Evolutionary conservation across 2,329 filamentous ascomycete genomes (phyloP), one percentile per base, ranked within the genome.

Genomic region (Thelonectria rubi): DNA sequence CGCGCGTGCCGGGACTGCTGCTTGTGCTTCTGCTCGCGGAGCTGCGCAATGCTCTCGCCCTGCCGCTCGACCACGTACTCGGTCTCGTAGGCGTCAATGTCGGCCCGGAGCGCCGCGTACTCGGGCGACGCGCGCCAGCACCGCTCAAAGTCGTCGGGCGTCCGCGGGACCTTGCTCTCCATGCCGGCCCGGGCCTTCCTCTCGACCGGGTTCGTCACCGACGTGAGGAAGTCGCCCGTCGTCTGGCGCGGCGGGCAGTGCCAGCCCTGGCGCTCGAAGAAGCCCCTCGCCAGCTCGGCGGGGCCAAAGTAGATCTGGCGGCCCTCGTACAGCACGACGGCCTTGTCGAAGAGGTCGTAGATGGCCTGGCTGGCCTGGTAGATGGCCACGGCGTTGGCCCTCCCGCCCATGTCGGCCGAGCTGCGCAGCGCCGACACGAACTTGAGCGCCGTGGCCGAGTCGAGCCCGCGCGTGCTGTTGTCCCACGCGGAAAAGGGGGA

Each of bases 241-340:
- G 88, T 91, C 71, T 91, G 88, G 3, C 90, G 83, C 3, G 82
- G 75, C 0, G 88, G 88, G 67, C 89, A 92, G 34, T 83, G 73
- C 82, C 86, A 94, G 42, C 91, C 91, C 75, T 90, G 86, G 12
- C 83, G 77, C 68, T 88, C 85, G 62, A 94, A 93, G 75, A 87
- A 93, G 0, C 73, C 73, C 68, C 84, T 88, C 0, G 91, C 91
- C 2, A 80, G 73, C 6, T 69, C 72, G 0, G 87, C 84, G 0
- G 85, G 84, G 0, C 91, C 92, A 65, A 89, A 94, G 78, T 87
- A 94, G 64, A 94, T 94, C 71, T 94, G 86, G 0, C 88, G 84
- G 1, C 91, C 92, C 71, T 93, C 89, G 70, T 94, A 93, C 0
- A 94, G 79, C 0, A 94, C 88, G 0, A 88, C 82, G 0, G 86